Evolutionary conservation across 108 stramenopile species (phyloP).

Genomic region (Skeletonema grethae): DNA sequence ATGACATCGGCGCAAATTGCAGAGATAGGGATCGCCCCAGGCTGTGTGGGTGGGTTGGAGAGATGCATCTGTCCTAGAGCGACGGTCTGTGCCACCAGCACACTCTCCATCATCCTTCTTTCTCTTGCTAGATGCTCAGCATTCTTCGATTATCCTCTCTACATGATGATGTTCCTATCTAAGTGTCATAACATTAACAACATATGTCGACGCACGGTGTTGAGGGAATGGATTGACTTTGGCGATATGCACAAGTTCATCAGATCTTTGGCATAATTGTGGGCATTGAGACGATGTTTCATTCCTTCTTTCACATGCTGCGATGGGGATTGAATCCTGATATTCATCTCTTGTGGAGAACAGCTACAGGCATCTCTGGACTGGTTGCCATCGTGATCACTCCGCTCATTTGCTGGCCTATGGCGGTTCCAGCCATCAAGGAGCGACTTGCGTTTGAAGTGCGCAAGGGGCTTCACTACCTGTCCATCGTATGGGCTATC

Average conservation of each 20-base stretch:
- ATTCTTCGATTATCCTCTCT: slow-evolving; percentile 34
- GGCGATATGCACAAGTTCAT: slow-evolving; percentile 3
- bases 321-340: slow-evolving; percentile 12
- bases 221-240: background rate
- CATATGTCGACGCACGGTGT: background rate
- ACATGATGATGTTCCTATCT: slow-evolving; percentile 27
- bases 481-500: background rate
- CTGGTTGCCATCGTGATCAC: background rate
- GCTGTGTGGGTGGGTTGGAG: slow-evolving; percentile 4
- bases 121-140: slow-evolving; percentile 22
- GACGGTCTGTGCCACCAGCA: slow-evolving; percentile 18
- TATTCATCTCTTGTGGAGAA: background rate
- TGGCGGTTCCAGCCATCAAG: background rate
- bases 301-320: slow-evolving; percentile 15
- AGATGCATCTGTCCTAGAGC: slow-evolving; percentile 28
- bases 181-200: slow-evolving; percentile 19
- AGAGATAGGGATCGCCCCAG: slow-evolving; percentile 4
- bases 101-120: slow-evolving; percentile 17
- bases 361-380: background rate
- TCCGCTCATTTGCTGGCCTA: background rate
- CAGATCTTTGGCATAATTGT: slow-evolving; percentile 12
- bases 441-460: background rate
- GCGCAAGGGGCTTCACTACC: slow-evolving; percentile 4
- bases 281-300: slow-evolving; percentile 19
- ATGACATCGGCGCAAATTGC: background rate